A percentile compares a stretch with the other conserved stretches of the same genome.
These are phyloP conservation scores for Ustilago hordei DNA, from an alignment of 1,284 basidiomycete species.

Conservation along the genomic window DNA sequence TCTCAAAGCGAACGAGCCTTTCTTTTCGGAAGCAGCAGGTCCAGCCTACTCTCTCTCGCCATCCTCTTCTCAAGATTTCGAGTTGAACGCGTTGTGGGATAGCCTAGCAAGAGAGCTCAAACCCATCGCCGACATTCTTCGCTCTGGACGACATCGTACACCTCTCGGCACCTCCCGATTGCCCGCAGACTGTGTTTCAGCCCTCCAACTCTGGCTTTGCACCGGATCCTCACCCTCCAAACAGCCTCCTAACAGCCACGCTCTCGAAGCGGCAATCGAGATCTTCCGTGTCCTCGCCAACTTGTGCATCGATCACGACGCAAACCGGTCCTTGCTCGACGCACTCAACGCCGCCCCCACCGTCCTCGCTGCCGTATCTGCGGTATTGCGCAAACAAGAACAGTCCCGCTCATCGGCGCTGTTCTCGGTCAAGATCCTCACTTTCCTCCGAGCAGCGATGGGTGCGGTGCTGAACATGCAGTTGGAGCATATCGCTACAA, in stretches of 20 bases:
- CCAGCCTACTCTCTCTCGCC: constrained; percentile 32
- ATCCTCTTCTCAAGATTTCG: constrained; percentile 41
- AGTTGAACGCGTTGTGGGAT: constrained; percentile 46
- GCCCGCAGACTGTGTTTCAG: constrained; percentile 37
- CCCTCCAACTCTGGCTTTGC: constrained; percentile 44
- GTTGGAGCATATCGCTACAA: constrained; percentile 76
- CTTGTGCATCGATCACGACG: constrained; percentile 61
- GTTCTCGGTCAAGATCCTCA: constrained; percentile 71
- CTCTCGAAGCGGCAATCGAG: constrained; percentile 49
- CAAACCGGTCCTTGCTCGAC: constrained; percentile 37
- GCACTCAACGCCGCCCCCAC: constrained; percentile 73
- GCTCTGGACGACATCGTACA: constrained; percentile 43
- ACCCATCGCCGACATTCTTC: constrained; percentile 51
- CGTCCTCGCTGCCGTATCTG: constrained; percentile 80
- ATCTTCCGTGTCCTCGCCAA: constrained; percentile 60
- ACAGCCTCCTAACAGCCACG: constrained; percentile 16
- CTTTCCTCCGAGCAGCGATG: constrained; percentile 80
- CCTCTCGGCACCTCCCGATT: constrained; percentile 35
- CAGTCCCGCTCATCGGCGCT: constrained; percentile 41
- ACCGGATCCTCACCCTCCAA: constrained; percentile 21
- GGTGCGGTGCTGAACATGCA: constrained; percentile 84
- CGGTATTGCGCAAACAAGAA: constrained; percentile 79
- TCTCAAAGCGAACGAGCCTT: constrained; percentile 33
- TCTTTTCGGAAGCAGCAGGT: constrained; percentile 18
- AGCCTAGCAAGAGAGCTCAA: constrained; percentile 44